Evolutionary conservation across 768 basidiomycete genomes (phyloP).

Genomic region (Lactarius tabidus): DNA sequence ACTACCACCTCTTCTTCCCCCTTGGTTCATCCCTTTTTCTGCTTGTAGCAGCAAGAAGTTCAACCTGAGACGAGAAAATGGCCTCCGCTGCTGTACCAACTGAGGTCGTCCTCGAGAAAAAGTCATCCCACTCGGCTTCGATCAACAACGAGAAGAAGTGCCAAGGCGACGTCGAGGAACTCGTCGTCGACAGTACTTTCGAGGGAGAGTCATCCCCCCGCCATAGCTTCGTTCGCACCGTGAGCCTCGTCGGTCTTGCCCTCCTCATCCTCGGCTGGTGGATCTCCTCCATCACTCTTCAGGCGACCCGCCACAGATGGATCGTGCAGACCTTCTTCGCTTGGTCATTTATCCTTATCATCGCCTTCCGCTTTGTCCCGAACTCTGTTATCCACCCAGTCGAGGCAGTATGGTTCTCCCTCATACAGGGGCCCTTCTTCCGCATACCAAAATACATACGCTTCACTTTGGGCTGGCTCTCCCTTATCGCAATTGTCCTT

Average conservation of each 20-base stretch:
- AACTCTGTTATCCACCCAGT: slow-evolving; percentile 73
- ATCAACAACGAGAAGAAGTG: slow-evolving; percentile 30
- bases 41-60: slow-evolving; percentile 15
- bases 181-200: slow-evolving; percentile 3
- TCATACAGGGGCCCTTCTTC: slow-evolving; percentile 66
- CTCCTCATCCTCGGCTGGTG: slow-evolving; percentile 77
- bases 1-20: not conserved
- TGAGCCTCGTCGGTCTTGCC: slow-evolving; percentile 49
- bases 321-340: slow-evolving; percentile 78
- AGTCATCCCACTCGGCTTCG: slow-evolving; percentile 27
- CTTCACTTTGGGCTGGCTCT: slow-evolving; percentile 68
- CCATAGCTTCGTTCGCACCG: slow-evolving; percentile 27
- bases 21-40: not conserved
- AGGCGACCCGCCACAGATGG: slow-evolving; percentile 75
- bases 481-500: slow-evolving; percentile 71
- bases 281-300: slow-evolving; percentile 69
- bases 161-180: slow-evolving; percentile 8
- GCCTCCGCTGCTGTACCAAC: not conserved
- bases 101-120: slow-evolving; percentile 20
- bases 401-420: slow-evolving; percentile 61
- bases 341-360: slow-evolving; percentile 76
- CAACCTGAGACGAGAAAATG: not conserved
- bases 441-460: slow-evolving; percentile 47
- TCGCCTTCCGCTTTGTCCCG: slow-evolving; percentile 83
- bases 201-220: slow-evolving; percentile 24